Evolutionary conservation across 768 basidiomycete genomes (phyloP).

Genomic region (Butyriboletus loyo): DNA sequence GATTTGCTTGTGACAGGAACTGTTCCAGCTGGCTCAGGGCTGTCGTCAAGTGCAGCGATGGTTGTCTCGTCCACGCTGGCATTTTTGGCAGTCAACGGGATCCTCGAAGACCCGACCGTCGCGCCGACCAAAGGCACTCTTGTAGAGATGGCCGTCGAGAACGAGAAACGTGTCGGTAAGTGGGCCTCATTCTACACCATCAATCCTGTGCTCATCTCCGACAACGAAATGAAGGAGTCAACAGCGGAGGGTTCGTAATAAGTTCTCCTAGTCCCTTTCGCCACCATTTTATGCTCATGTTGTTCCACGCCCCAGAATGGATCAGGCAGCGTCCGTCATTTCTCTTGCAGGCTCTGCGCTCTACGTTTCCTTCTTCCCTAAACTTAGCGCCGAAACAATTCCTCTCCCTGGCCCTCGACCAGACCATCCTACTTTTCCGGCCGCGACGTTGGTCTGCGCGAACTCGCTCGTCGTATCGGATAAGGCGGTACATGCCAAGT

Average conservation of each 20-base stretch:
- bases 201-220: background rate
- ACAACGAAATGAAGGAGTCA: constrained; percentile 46
- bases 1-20: constrained; percentile 77
- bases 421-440: constrained; percentile 19
- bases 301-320: constrained; percentile 55
- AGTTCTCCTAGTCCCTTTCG: background rate
- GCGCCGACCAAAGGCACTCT: constrained; percentile 59
- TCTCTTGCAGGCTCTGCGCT: constrained; percentile 66
- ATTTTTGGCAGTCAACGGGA: constrained; percentile 74
- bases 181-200: background rate
- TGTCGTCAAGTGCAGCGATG: constrained; percentile 88
- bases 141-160: constrained; percentile 77
- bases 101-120: constrained; percentile 34
- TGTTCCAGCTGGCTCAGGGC: constrained; percentile 82
- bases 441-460: constrained; percentile 28
- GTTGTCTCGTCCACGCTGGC: constrained; percentile 83
- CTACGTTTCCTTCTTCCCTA: constrained; percentile 80
- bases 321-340: constrained; percentile 87
- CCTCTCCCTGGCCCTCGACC: constrained; percentile 48
- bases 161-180: constrained; percentile 77
- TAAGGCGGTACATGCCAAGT: constrained; percentile 73
- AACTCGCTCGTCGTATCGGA: constrained; percentile 75
- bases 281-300: constrained; percentile 5
- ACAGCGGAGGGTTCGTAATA: constrained; percentile 65
- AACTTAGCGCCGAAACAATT: constrained; percentile 61